Base-by-base conservation (phyloP, 2,329 filamentous ascomycete species). In the Dactylellina parvicollis region DNA sequence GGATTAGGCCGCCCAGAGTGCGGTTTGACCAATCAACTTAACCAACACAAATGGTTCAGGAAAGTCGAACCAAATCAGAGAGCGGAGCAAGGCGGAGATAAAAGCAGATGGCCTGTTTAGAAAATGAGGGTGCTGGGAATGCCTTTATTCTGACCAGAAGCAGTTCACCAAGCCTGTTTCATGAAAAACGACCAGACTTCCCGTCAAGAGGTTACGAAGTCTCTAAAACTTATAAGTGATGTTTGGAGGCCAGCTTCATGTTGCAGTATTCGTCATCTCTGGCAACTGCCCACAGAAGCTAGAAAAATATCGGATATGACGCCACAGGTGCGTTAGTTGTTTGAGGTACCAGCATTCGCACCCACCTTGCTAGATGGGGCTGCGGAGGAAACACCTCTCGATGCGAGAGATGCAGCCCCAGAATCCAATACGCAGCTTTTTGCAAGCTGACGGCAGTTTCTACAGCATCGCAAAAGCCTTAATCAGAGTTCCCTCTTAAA, bases 51-150 rank as follows among this genome's bases (percentile, higher is more conserved):
- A 42, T 56, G 14, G 18, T 56, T 42, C 20, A 56, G 52, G 52
- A 56, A 56, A 42, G 52, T 34, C 52, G 8, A 56, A 16, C 52
- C 52, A 56, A 56, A 42, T 36, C 22, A 14, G 36, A 42, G 34
- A 26, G 52, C 52, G 52, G 22, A 10, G 9, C 18, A 20, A n/a
- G 34, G 22, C 52, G 52, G 52, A 56, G 52, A 30, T 7, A 34
- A 52, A 18, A 18, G 18, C 5, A 36, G n/a, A 16, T n/a, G 22
- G 26, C 16, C 12, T 32, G 47, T 16, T 7, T 7, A n/a, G n/a
- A n/a, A n/a, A n/a, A n/a, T n/a, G n/a, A n/a, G n/a, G n/a, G n/a
- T n/a, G n/a, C n/a, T n/a, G n/a, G n/a, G n/a, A n/a, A n/a, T n/a
- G n/a, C 28, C n/a, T 52, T 50, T 12, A 10, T 20, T 20, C 12